Conservation (phyloP, 345 rosid genomes). For the Abelmoschus esculentus region DNA sequence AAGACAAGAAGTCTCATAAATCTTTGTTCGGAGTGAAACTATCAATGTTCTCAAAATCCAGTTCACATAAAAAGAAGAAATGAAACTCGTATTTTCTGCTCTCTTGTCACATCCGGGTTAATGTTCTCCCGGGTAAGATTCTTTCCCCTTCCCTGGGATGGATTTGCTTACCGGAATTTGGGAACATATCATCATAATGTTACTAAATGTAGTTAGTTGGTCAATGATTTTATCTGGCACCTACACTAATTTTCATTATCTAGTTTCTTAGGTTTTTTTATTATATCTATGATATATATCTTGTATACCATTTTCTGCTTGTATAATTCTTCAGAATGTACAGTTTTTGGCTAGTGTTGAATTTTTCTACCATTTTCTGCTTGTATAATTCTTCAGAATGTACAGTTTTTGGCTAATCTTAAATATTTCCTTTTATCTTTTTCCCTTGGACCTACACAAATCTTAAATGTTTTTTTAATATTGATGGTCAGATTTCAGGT, state of each 20-base stretch:
- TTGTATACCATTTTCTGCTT: constrained; percentile 6
- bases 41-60: constrained; percentile 17
- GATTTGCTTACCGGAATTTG: background rate
- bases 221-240: constrained; percentile 3
- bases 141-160: constrained; percentile 13
- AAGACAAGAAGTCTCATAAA: constrained; percentile 35
- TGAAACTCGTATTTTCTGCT: constrained; percentile 14
- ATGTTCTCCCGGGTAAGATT: constrained; percentile 17
- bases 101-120: constrained; percentile 1
- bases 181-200: constrained; percentile 6
- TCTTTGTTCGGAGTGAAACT: constrained; percentile 26
- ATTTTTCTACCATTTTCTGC: constrained; percentile 5
- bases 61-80: constrained; percentile 30
- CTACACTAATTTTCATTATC: constrained; percentile 3
- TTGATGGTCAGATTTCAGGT: background rate
- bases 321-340: constrained; percentile 15
- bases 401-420: constrained; percentile 10
- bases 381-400: constrained; percentile 12
- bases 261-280: constrained; percentile 5
- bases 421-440: background rate
- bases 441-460: background rate
- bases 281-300: constrained; percentile 13
- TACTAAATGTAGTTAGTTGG: constrained; percentile 10
- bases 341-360: constrained; percentile 7
- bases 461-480: background rate